A percentile compares a stretch with the other conserved stretches of the same genome.
Evolutionary conservation across 257 asterid genomes (phyloP).

Genomic region (Nemophila menziesii): DNA sequence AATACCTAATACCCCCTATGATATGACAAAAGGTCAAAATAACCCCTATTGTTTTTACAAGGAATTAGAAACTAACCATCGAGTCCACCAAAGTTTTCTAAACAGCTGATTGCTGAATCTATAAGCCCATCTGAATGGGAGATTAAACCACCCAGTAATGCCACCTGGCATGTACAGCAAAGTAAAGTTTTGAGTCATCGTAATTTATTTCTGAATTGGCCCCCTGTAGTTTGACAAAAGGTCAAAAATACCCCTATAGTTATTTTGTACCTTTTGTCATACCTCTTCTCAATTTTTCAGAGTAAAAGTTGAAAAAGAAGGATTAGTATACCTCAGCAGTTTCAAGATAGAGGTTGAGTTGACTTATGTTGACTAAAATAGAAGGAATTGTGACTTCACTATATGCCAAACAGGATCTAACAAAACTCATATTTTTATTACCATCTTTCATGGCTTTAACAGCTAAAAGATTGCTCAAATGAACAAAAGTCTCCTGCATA

Average conservation of each 20-base stretch:
- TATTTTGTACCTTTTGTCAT: no score
- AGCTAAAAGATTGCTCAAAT: constrained; percentile 65
- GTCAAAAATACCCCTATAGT: no score
- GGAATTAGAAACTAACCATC: constrained; percentile 46
- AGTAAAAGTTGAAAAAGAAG: constrained; percentile 6
- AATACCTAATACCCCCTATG: not conserved
- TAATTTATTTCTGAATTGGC: constrained; percentile 6
- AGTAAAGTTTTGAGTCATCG: constrained; percentile 8
- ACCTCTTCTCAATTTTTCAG: constrained; percentile 5
- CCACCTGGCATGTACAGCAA: constrained; percentile 37
- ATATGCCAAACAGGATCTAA: constrained; percentile 70
- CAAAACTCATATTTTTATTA: constrained; percentile 30
- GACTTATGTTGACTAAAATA: constrained; percentile 38
- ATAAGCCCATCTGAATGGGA: constrained; percentile 59
- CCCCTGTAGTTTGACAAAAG: no score
- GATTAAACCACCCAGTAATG: constrained; percentile 58
- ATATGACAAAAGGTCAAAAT: constrained; percentile 4
- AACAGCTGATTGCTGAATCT: constrained; percentile 49
- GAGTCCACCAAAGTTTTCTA: constrained; percentile 32
- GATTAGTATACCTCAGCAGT: constrained; percentile 67
- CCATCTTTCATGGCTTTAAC: constrained; percentile 50
- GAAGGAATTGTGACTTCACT: constrained; percentile 83
- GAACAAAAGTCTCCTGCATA: constrained; percentile 68
- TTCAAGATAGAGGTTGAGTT: constrained; percentile 66
- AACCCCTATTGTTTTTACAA: no score